phyloP scores from a whole-genome alignment of 306 rosid genomes.

The Vigna reflexopilosa region DNA sequence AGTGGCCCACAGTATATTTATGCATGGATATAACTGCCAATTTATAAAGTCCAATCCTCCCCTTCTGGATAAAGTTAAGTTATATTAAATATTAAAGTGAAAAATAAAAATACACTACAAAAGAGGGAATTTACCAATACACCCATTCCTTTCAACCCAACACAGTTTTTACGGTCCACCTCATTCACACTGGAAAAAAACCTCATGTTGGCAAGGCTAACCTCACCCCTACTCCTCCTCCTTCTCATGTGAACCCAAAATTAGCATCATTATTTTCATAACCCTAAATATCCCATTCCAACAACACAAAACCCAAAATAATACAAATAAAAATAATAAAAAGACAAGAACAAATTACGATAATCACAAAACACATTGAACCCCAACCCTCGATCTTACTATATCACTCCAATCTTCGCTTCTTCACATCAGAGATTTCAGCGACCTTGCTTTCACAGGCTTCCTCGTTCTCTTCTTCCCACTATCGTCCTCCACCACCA shows the following conservation, averaged over 20 bases:
- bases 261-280: constrained; percentile 40
- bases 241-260: constrained; percentile 37
- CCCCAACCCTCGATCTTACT: constrained; percentile 48
- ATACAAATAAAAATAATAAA: constrained; percentile 28
- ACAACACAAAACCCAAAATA: neutral
- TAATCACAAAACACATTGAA: constrained; percentile 35
- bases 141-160: constrained; percentile 31
- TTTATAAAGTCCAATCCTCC: constrained; percentile 44
- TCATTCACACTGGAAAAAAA: constrained; percentile 40
- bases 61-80: constrained; percentile 41
- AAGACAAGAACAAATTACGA: constrained; percentile 13
- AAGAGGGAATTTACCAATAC: constrained; percentile 13
- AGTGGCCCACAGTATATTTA: constrained; percentile 53
- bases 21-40: constrained; percentile 54
- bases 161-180: constrained; percentile 35
- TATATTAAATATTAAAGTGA: neutral
- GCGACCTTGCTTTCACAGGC: constrained; percentile 84
- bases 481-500: constrained; percentile 39
- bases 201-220: constrained; percentile 46
- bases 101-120: neutral
- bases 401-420: neutral
- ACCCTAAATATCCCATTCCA: constrained; percentile 50
- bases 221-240: constrained; percentile 51
- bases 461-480: constrained; percentile 75
- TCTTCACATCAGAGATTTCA: constrained; percentile 81